A percentile compares a stretch with the other conserved stretches of the same genome.
Evolutionary conservation across 768 basidiomycete species (phyloP).

Genomic region (Lactifluus volemus): DNA sequence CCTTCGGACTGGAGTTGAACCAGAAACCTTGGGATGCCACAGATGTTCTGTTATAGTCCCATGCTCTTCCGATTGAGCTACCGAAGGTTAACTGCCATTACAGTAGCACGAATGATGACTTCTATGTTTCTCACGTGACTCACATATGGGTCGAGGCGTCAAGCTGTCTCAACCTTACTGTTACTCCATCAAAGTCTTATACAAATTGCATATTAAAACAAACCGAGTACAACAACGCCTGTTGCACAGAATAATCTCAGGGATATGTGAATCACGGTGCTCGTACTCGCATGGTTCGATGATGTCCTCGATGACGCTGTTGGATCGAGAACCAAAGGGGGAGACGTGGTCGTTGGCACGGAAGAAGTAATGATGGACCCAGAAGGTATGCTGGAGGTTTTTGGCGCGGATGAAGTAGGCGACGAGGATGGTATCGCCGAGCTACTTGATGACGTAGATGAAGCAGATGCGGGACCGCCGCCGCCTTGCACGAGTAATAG

Average conservation of each 20-base stretch:
- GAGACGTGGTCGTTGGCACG: background rate
- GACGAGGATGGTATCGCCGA: background rate
- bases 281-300: background rate
- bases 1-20: no score
- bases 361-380: background rate
- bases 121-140: no score
- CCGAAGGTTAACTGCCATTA: no score
- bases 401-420: background rate
- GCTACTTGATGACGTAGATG: background rate
- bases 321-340: no score
- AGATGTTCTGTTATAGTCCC: no score
- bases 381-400: background rate
- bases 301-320: background rate
- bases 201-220: background rate
- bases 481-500: constrained; percentile 7
- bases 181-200: background rate
- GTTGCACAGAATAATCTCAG: background rate
- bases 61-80: no score
- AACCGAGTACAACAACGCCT: background rate
- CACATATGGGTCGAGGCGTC: no score
- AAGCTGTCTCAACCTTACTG: no score
- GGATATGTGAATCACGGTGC: background rate
- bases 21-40: no score
- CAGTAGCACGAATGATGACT: no score
- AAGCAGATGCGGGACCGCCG: background rate